A percentile compares a stretch with the other conserved stretches of the same genome.
Evolutionary conservation across 441 rosid species (phyloP).

Genomic region (Eutrema salsugineum): DNA sequence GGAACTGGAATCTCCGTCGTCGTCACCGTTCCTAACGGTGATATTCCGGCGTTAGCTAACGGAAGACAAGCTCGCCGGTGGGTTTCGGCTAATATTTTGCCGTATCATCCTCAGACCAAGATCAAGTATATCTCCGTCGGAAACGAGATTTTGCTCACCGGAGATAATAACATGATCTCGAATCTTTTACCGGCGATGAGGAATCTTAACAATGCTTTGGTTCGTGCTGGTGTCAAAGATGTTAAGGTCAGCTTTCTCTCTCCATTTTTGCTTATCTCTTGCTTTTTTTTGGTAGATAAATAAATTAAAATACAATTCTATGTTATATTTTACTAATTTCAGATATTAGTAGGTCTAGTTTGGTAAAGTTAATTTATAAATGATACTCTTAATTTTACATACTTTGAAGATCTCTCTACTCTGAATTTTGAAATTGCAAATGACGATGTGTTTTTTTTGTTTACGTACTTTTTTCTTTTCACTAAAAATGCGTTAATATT

Average conservation of each 20-base stretch:
- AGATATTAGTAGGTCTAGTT: not conserved
- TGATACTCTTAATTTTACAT: not conserved
- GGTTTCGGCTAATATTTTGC: conserved; percentile 44
- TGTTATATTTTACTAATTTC: not conserved
- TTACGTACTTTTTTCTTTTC: not conserved
- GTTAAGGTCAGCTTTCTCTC: conserved; percentile 42
- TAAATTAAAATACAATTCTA: not conserved
- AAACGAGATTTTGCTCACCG: conserved; percentile 44
- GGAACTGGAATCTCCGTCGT: conserved; percentile 46
- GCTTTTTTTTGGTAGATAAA: not conserved
- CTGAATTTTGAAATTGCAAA: not conserved
- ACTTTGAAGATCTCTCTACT: not conserved
- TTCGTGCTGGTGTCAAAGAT: conserved; percentile 45
- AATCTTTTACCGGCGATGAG: conserved; percentile 61
- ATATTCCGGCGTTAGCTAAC: conserved; percentile 42
- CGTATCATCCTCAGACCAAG: conserved; percentile 51
- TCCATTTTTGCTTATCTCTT: not conserved
- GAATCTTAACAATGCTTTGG: conserved; percentile 45
- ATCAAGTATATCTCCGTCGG: conserved; percentile 51
- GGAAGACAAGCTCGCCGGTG: conserved; percentile 40
- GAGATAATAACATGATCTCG: conserved; percentile 30
- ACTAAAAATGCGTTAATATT: not conserved
- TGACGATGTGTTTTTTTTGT: not conserved
- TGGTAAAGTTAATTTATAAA: not conserved
- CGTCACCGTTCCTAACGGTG: conserved; percentile 50